These are phyloP conservation scores for Filosporella fistucella DNA, from an alignment of 495 filamentous ascomycete genomes.

Conservation along the genomic window DNA sequence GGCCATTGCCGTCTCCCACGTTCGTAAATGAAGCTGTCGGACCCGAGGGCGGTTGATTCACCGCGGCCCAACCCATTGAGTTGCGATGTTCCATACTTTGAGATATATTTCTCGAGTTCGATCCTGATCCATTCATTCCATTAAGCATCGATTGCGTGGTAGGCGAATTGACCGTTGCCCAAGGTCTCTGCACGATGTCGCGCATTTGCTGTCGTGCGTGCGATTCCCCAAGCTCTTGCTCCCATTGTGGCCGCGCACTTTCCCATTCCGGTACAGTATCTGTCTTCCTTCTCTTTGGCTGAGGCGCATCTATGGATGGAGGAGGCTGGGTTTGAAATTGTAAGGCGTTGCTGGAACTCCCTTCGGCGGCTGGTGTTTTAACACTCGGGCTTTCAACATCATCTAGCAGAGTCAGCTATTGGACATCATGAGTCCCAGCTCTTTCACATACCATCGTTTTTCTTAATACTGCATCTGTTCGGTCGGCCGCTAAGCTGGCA, in stretches of 20 bases:
- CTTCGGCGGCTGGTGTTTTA: conserved; percentile 5
- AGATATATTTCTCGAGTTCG: background rate
- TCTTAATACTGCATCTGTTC: conserved; percentile 24
- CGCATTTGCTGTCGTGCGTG: conserved; percentile 16
- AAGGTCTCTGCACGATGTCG: conserved; percentile 14
- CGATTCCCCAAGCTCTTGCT: conserved; percentile 13
- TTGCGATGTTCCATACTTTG: background rate
- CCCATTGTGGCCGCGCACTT: conserved; percentile 17
- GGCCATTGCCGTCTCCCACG: background rate
- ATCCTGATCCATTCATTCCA: conserved; percentile 4
- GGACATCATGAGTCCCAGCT: background rate
- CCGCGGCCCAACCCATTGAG: conserved; percentile 18
- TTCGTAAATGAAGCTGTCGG: background rate
- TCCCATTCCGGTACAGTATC: conserved; percentile 18
- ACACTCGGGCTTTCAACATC: conserved; percentile 3
- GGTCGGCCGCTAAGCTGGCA: conserved; percentile 24
- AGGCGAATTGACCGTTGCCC: conserved; percentile 19
- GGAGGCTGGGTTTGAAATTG: conserved; percentile 3
- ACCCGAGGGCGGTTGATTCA: conserved; percentile 16
- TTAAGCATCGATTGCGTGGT: background rate
- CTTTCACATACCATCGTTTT: conserved; percentile 18
- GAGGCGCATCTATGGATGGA: conserved; percentile 3
- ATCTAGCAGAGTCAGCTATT: background rate
- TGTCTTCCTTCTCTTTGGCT: conserved; percentile 14
- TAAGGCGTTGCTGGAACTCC: background rate